Evolutionary conservation across 2,329 filamentous ascomycete genomes (phyloP).

Genomic region (Orbilia ellipsospora): DNA sequence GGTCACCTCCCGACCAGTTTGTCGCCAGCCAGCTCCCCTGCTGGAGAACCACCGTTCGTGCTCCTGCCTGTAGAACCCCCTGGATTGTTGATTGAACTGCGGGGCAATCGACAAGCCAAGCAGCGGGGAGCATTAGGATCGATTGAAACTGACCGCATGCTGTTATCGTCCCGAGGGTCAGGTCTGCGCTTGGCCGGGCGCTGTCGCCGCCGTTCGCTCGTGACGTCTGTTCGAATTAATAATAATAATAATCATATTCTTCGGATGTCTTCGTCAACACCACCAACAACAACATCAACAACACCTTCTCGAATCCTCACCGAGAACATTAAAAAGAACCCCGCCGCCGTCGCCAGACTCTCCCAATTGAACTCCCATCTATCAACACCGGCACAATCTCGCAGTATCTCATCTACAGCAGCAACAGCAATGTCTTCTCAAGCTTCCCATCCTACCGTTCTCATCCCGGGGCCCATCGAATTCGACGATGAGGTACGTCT

Average conservation of each 20-base stretch:
- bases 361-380: slow-evolving; percentile 33
- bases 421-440: slow-evolving; percentile 65
- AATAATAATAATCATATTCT: too few relatives aligned
- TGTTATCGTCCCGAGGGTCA: slow-evolving; percentile 25
- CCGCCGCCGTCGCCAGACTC: slow-evolving; percentile 25
- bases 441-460: slow-evolving; percentile 73
- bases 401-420: neutral
- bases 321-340: slow-evolving; percentile 6
- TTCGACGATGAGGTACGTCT: slow-evolving; percentile 79
- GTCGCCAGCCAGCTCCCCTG: slow-evolving; percentile 1
- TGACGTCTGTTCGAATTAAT: neutral
- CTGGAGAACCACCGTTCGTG: slow-evolving; percentile 19
- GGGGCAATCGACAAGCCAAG: neutral
- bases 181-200: slow-evolving; percentile 2
- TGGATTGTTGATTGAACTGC: neutral
- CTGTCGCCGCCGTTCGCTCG: slow-evolving; percentile 2
- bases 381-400: slow-evolving; percentile 1
- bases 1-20: slow-evolving; percentile 40
- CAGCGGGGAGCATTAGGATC: too few relatives aligned
- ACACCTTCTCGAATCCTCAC: neutral
- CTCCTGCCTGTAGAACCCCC: slow-evolving; percentile 22
- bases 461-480: slow-evolving; percentile 97
- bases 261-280: neutral
- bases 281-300: slow-evolving; percentile 22
- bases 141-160: neutral